Evolutionary conservation across 768 basidiomycete species (phyloP).

Genomic region (Mycena rebaudengoi): DNA sequence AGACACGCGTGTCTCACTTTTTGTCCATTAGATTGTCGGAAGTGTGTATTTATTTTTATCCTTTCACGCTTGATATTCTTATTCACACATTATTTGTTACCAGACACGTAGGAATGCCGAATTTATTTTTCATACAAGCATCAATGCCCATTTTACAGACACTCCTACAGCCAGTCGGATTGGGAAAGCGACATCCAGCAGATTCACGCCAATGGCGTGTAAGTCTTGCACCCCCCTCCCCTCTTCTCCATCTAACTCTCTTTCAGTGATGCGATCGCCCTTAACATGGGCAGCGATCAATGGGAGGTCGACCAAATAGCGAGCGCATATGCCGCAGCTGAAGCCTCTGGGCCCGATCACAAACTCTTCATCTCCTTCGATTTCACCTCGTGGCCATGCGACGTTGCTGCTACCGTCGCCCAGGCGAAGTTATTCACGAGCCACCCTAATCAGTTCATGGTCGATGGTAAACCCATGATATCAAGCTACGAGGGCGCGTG

Average conservation of each 20-base stretch:
- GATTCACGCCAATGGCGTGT: slow-evolving; percentile 54
- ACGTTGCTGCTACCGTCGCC: slow-evolving; percentile 49
- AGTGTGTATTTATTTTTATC: slow-evolving; percentile 40
- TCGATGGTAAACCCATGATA: slow-evolving; percentile 62
- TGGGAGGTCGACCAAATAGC: slow-evolving; percentile 60
- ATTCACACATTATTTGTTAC: too few relatives aligned
- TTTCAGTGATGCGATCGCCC: slow-evolving; percentile 63
- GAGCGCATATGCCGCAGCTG: slow-evolving; percentile 61
- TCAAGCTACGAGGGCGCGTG: slow-evolving; percentile 71
- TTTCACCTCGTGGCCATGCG: slow-evolving; percentile 56
- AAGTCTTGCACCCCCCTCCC: too few relatives aligned
- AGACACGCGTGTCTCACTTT: background rate
- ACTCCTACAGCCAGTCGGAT: slow-evolving; percentile 46
- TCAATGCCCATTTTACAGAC: slow-evolving; percentile 38
- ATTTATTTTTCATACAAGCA: background rate
- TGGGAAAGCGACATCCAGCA: slow-evolving; percentile 53
- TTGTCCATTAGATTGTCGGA: slow-evolving; percentile 49
- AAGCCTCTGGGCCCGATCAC: slow-evolving; percentile 47
- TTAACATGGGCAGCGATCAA: slow-evolving; percentile 65
- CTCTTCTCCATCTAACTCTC: background rate
- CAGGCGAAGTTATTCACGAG: slow-evolving; percentile 54
- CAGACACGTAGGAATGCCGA: slow-evolving; percentile 54
- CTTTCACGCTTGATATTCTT: too few relatives aligned
- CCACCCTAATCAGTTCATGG: slow-evolving; percentile 64
- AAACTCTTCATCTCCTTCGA: slow-evolving; percentile 70